Base-by-base conservation (phyloP, 2,329 filamentous ascomycete species). In the Phialocephala sp. region DNA sequence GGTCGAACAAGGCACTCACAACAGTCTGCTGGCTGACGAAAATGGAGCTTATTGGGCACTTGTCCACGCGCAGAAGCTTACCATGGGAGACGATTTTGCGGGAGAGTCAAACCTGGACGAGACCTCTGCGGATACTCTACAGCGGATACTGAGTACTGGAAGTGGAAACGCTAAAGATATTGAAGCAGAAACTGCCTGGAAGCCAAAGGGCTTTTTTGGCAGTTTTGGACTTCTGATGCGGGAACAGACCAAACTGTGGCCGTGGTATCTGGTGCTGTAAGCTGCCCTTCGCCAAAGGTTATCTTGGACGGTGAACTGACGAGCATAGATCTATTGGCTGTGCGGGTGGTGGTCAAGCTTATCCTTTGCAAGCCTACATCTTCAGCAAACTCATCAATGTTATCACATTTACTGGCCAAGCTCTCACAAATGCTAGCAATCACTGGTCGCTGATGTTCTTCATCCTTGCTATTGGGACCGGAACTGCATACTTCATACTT, bases 1-100 rank as follows among this genome's bases (percentile, higher is more conserved):
- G 45, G 22, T 90, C 9, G 92, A 97, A 76, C 81, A 89, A 70
- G 93, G 93, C 0, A 92, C 86, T 0, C 93, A 97, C 69, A 86
- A 92, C 8, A 84, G 87, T 52, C 83, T 97, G 0, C 80, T 96
- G 1, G 76, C 81, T 2, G 57, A 74, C 55, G 81, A 87, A 4
- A 81, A 80, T 2, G 87, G 91, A 0, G 82, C 90, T 20, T 94
- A 94, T 72, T 84, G 84, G 43, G 84, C 84, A 1, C 83, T 94
- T 5, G 91, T 93, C 1, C 80, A 85, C 64, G 87, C 87, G 3
- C 88, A 90, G 59, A 66, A 72, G 36, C 68, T 75, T 8, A 72
- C 75, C 27, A 62, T 77, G 69, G 75, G 75, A 60, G 66, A 76
- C 43, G 32, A 64, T 39, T 67, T 72, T 64, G 68, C 68, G 59